These are phyloP conservation scores for Ligustrum vulgare DNA, from an alignment of 257 asterid genomes.

Conservation along the genomic window DNA sequence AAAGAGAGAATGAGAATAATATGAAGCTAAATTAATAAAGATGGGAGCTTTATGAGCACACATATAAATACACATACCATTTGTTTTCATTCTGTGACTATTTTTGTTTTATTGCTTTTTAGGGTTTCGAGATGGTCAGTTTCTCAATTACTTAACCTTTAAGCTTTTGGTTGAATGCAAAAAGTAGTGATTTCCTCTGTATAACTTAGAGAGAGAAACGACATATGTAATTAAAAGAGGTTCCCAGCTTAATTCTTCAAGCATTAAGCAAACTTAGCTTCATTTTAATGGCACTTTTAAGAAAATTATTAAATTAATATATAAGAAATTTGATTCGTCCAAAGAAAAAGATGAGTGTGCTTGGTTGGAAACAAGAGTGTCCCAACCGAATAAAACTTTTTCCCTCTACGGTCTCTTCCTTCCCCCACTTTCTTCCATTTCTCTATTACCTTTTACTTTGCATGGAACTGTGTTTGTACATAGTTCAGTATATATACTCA, in stretches of 20 bases:
- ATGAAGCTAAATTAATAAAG: conserved; percentile 45
- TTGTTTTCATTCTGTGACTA: conserved; percentile 32
- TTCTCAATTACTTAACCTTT: conserved; percentile 37
- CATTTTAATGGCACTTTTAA: background rate
- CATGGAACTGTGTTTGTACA: background rate
- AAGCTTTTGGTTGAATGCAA: conserved; percentile 34
- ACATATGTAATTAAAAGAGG: background rate
- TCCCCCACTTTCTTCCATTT: background rate
- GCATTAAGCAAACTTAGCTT: background rate
- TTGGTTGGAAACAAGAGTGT: conserved; percentile 31
- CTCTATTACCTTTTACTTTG: background rate
- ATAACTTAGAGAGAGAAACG: background rate
- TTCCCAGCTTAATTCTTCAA: background rate
- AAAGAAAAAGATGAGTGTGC: conserved; percentile 13
- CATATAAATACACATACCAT: conserved; percentile 22
- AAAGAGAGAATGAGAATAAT: conserved; percentile 40
- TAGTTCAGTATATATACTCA: background rate
- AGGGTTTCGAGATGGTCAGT: conserved; percentile 39
- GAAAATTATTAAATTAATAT: conserved; percentile 7
- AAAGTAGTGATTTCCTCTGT: background rate
- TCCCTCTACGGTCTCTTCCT: conserved; percentile 7
- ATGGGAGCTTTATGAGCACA: conserved; percentile 41
- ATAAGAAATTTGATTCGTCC: background rate
- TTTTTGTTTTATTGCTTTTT: conserved; percentile 44
- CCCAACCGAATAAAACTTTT: conserved; percentile 34